Conservation (phyloP, 1,284 basidiomycete species). For the Heterobasidion annosum region DNA sequence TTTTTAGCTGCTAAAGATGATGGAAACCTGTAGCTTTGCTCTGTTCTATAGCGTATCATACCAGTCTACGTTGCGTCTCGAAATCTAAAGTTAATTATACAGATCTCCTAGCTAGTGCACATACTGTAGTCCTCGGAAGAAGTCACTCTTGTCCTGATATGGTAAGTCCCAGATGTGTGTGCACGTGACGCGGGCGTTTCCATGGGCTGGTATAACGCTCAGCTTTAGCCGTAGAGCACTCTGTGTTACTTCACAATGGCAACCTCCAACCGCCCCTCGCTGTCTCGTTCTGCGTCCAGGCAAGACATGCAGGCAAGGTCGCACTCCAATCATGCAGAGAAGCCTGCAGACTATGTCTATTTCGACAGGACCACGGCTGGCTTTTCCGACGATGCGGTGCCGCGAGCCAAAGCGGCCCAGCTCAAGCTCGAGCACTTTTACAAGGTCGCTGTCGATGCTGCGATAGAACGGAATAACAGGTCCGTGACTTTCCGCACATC, state of each 20-base stretch:
- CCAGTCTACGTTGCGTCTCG: too few relatives aligned
- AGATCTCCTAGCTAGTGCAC: too few relatives aligned
- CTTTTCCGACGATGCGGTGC: conserved; percentile 84
- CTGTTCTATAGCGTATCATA: too few relatives aligned
- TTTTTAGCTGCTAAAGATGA: too few relatives aligned
- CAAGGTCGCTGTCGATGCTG: conserved; percentile 87
- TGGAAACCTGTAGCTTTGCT: too few relatives aligned
- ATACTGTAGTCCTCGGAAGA: too few relatives aligned
- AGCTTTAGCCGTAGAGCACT: not conserved
- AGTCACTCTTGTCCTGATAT: too few relatives aligned
- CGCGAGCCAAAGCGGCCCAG: conserved; percentile 92
- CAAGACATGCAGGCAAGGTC: conserved; percentile 15
- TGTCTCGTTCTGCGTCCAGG: conserved; percentile 21
- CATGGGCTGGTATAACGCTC: not conserved
- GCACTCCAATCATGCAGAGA: conserved; percentile 16
- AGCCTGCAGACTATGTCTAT: conserved; percentile 83
- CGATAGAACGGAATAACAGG: conserved; percentile 71
- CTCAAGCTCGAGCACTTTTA: conserved; percentile 97
- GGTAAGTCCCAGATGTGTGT: too few relatives aligned
- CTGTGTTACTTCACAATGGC: conserved; percentile 11
- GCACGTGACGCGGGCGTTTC: not conserved
- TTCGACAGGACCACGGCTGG: conserved; percentile 83
- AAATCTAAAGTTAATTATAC: too few relatives aligned
- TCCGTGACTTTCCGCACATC: conserved; percentile 15
- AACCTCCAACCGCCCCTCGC: conserved; percentile 12